Percentiles rank a stretch among this genome's conserved stretches.
These are phyloP conservation scores for Lecanicillium sp. DNA, from an alignment of 2,329 filamentous ascomycete genomes.

Conservation along the genomic window DNA sequence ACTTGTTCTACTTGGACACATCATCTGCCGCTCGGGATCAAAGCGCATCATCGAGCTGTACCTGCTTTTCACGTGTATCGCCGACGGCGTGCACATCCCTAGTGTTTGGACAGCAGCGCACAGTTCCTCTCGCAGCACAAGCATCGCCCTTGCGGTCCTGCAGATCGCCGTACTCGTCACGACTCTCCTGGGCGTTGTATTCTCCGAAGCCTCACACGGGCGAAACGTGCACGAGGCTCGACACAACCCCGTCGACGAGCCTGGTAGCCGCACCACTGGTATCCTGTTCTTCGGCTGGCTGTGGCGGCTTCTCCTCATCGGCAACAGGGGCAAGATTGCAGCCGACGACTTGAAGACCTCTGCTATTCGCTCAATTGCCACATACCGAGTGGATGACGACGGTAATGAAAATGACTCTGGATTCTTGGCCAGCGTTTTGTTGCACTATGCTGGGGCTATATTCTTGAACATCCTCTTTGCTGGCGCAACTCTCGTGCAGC, in stretches of 20 bases:
- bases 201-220: background rate
- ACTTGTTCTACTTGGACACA: too few relatives aligned
- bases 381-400: background rate
- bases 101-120: background rate
- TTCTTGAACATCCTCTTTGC: background rate
- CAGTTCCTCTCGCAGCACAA: background rate
- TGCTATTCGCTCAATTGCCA: background rate
- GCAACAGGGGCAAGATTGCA: background rate
- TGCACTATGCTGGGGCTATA: background rate
- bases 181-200: background rate
- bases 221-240: background rate
- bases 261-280: background rate
- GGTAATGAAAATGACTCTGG: background rate
- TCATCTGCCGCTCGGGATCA: too few relatives aligned
- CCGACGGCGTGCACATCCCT: background rate
- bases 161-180: background rate
- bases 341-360: background rate
- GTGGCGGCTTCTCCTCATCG: background rate
- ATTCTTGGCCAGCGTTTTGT: background rate
- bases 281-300: conserved; percentile 2
- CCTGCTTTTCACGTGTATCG: background rate
- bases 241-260: background rate
- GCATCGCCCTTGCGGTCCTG: background rate
- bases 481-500: background rate
- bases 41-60: background rate